phyloP scores from a whole-genome alignment of 805 yeast species.

The Saccharomyces mikatae region DNA sequence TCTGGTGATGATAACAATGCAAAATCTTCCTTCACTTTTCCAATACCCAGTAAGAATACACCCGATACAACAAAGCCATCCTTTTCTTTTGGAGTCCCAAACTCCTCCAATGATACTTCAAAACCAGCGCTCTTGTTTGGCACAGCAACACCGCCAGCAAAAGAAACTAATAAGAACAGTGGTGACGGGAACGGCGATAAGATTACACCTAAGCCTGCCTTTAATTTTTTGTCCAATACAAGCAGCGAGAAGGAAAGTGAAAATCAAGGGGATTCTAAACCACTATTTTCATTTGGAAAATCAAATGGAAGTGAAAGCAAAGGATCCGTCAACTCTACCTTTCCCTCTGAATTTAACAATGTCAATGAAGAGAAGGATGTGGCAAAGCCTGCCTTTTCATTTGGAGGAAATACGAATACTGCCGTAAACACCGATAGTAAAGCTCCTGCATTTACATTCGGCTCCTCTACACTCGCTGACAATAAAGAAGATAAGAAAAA shows the following conservation, averaged over 20 bases:
- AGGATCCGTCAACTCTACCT: constrained; percentile 14
- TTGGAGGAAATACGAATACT: constrained; percentile 2
- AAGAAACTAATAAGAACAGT: not conserved
- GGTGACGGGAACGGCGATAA: not conserved
- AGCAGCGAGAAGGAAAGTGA: constrained; percentile 1
- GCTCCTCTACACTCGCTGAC: constrained; percentile 3
- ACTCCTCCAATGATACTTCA: not conserved
- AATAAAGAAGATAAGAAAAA: constrained; percentile 11
- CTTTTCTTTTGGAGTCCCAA: constrained; percentile 8
- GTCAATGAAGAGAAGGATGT: constrained; percentile 2
- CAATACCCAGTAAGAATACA: constrained; percentile 1
- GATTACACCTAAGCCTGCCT: constrained; percentile 12
- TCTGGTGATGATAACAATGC: constrained; percentile 1
- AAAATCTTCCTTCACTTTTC: constrained; percentile 19
- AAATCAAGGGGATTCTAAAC: constrained; percentile 3
- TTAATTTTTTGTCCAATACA: constrained; percentile 16
- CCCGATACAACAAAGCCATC: constrained; percentile 4
- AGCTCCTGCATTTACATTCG: constrained; percentile 13
- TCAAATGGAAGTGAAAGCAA: constrained; percentile 4
- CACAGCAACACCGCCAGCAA: not conserved
- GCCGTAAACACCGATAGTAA: not conserved
- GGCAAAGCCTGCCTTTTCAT: constrained; percentile 14
- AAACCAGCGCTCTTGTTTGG: constrained; percentile 25
- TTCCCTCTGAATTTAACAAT: constrained; percentile 14
- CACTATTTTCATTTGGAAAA: constrained; percentile 1